Base-by-base conservation (phyloP, 179 eudicot species). In the Beta macrorhiza region DNA sequence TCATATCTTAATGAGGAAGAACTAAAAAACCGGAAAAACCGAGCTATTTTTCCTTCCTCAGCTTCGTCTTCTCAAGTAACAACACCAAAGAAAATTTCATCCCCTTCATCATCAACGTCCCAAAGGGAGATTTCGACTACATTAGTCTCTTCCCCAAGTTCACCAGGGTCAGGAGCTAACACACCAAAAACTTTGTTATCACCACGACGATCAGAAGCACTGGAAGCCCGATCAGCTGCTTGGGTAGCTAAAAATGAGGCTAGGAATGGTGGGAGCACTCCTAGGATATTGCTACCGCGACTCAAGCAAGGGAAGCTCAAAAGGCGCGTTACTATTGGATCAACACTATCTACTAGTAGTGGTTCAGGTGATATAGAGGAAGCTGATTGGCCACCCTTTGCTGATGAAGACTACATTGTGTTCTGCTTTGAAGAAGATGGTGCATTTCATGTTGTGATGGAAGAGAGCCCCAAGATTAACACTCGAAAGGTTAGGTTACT, bases 371-470 rank as follows among this genome's bases (percentile, higher is more conserved):
- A 74, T 67, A 86, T 32, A 56, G 87, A 86, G 64, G 90, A 88
- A 44, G 37, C 87, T 29, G 89, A 86, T 67, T 86, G 91, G 91
- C 91, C 87, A 0, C 83, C 84, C 0, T 85, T 84, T 77, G 85
- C 89, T 37, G 92, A 92, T 7, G 97, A 91, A 76, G 97, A 92
- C 67, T 91, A 91, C 79, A 92, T 92, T 70, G 97, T 92, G 13
- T 92, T 92, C 65, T 92, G 93, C 82, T 91, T 92, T 7, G 86
- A 86, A 74, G 93, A 91, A 76, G 92, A 90, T 72, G 97, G 97
- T 19, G 90, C 75, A 19, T 85, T 92, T 58, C 90, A 88, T 81
- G 90, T 92, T 42, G 73, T 88, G 9, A 80, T 79, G 82, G 92
- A 89, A 47, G 87, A 80, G 71, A 86, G 83, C 78, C 88, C 85